Conservation (phyloP, 2,329 filamentous ascomycete genomes). For the Stemphylium lycopersici region DNA sequence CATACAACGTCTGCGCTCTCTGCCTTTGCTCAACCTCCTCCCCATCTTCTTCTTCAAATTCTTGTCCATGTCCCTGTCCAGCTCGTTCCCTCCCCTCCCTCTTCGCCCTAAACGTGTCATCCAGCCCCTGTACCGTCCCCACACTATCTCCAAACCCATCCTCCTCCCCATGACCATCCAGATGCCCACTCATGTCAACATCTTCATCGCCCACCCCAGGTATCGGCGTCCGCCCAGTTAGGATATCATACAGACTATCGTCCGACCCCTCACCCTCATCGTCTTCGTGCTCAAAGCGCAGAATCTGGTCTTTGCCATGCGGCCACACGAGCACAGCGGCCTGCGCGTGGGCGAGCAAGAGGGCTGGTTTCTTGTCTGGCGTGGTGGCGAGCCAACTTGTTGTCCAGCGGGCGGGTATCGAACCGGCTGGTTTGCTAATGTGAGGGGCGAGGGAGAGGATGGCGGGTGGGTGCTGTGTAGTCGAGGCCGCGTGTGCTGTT, state of each 20-base stretch:
- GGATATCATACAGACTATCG: slow-evolving; percentile 56
- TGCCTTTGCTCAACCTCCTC: neutral
- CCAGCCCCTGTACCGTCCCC: slow-evolving; percentile 35
- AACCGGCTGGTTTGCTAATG: slow-evolving; percentile 33
- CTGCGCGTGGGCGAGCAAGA: slow-evolving; percentile 46
- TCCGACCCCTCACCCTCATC: slow-evolving; percentile 50
- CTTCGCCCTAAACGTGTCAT: slow-evolving; percentile 55
- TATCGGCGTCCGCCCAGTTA: slow-evolving; percentile 54
- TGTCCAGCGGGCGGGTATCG: slow-evolving; percentile 29
- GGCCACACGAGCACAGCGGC: slow-evolving; percentile 52
- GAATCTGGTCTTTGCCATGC: slow-evolving; percentile 46
- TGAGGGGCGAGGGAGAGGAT: slow-evolving; percentile 32
- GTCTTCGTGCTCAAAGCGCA: slow-evolving; percentile 31
- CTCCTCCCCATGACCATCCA: slow-evolving; percentile 13
- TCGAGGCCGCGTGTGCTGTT: slow-evolving; percentile 16
- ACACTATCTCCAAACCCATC: slow-evolving; percentile 32
- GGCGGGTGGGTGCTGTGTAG: slow-evolving; percentile 22
- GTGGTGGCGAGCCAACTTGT: slow-evolving; percentile 36
- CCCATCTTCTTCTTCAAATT: neutral
- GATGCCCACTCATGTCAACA: slow-evolving; percentile 13
- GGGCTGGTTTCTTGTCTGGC: slow-evolving; percentile 40
- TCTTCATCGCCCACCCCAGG: slow-evolving; percentile 28
- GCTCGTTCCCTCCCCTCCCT: slow-evolving; percentile 5
- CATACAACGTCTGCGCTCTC: neutral
- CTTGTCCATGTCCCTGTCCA: neutral